These are phyloP conservation scores for Corymbia citriodora DNA, from an alignment of 441 rosid genomes.

Conservation along the genomic window DNA sequence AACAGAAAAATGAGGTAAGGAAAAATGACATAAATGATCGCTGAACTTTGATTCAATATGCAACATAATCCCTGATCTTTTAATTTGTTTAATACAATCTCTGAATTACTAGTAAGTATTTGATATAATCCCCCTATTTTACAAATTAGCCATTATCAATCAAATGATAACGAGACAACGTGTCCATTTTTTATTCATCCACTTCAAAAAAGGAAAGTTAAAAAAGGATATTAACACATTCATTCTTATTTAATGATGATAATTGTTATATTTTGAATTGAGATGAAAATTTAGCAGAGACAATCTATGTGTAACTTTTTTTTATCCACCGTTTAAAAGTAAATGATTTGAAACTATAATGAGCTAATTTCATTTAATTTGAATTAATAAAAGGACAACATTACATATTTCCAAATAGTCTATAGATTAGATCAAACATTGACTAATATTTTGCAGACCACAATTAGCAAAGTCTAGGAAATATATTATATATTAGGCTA, in stretches of 20 bases:
- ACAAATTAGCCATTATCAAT: not conserved
- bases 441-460: not conserved
- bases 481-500: accelerated
- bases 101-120: not conserved
- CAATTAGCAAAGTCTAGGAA: not conserved
- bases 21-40: not conserved
- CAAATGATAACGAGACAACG: not conserved
- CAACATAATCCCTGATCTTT: not conserved
- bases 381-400: not conserved
- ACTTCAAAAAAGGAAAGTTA: not conserved
- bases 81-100: not conserved
- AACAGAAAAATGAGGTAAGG: not conserved
- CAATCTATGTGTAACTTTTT: not conserved
- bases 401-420: not conserved
- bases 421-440: not conserved
- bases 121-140: not conserved
- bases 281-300: not conserved
- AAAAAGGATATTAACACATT: not conserved
- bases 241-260: not conserved
- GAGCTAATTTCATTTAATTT: not conserved
- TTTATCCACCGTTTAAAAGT: not conserved
- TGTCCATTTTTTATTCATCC: not conserved
- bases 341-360: not conserved
- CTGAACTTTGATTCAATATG: no score
- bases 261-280: not conserved